Conservation (phyloP, 345 rosid genomes). For the Citrus medica region DNA sequence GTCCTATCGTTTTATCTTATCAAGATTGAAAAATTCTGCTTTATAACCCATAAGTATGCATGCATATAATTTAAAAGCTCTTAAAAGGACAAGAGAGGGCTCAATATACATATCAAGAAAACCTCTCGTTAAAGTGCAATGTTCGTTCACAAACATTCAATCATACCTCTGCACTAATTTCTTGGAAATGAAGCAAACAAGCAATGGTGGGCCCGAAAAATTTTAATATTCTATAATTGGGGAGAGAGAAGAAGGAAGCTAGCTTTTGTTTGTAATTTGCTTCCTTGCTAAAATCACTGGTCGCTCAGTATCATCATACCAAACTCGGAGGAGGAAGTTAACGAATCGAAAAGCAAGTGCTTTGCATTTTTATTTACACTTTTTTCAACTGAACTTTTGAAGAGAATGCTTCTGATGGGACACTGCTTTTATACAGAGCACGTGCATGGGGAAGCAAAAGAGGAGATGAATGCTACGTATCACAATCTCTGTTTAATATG, state of each 20-base stretch:
- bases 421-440: constrained; percentile 12
- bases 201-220: constrained; percentile 11
- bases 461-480: not conserved
- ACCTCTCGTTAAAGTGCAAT: constrained; percentile 7
- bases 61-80: not conserved
- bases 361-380: not conserved
- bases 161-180: constrained; percentile 18
- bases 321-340: not conserved
- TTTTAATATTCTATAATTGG: not conserved
- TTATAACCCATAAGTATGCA: constrained; percentile 17
- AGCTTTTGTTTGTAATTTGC: not conserved
- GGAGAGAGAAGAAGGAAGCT: not conserved
- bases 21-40: constrained; percentile 13
- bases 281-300: not conserved
- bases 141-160: not conserved
- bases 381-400: constrained; percentile 10
- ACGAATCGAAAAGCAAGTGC: constrained; percentile 5
- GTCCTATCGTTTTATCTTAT: constrained; percentile 7
- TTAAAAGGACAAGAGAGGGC: not conserved
- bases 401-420: not conserved
- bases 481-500: not conserved
- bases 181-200: constrained; percentile 27
- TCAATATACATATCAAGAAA: not conserved
- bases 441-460: constrained; percentile 16
- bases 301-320: not conserved